phyloP scores from a whole-genome alignment of 805 yeast species.

The Vanderwaltozyma yarrowii region DNA sequence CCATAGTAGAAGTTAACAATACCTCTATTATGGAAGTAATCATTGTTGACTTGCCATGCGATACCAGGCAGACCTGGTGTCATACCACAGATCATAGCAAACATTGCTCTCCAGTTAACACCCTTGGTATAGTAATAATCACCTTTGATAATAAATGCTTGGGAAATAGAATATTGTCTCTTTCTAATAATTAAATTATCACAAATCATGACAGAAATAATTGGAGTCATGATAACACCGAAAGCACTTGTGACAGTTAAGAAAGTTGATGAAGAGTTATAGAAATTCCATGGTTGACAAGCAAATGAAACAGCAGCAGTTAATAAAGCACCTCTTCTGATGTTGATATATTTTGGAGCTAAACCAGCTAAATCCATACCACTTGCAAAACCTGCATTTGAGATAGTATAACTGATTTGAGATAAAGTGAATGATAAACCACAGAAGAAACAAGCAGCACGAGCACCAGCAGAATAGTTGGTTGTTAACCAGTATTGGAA shows the following conservation, averaged over 20 bases:
- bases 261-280: conserved; percentile 29
- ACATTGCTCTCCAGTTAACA: conserved; percentile 31
- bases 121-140: conserved; percentile 33
- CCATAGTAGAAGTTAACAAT: conserved; percentile 35
- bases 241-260: conserved; percentile 32
- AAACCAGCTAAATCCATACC: conserved; percentile 37
- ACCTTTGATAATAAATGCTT: conserved; percentile 19
- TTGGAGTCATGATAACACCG: conserved; percentile 31
- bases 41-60: conserved; percentile 29
- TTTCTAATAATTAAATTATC: conserved; percentile 34
- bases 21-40: conserved; percentile 27
- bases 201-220: conserved; percentile 32
- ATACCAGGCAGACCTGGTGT: conserved; percentile 44
- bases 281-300: conserved; percentile 32
- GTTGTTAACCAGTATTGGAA: conserved; percentile 22
- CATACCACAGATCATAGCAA: conserved; percentile 29
- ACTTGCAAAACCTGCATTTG: conserved; percentile 34
- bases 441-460: conserved; percentile 34
- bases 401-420: conserved; percentile 32
- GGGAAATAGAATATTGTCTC: conserved; percentile 28
- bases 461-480: conserved; percentile 27
- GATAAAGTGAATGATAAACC: conserved; percentile 31
- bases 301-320: conserved; percentile 30
- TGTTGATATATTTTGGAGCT: conserved; percentile 32
- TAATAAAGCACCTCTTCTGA: conserved; percentile 32